Evolutionary conservation across 1,284 basidiomycete genomes (phyloP).

Genomic region (Mycosarcoma maydis): DNA sequence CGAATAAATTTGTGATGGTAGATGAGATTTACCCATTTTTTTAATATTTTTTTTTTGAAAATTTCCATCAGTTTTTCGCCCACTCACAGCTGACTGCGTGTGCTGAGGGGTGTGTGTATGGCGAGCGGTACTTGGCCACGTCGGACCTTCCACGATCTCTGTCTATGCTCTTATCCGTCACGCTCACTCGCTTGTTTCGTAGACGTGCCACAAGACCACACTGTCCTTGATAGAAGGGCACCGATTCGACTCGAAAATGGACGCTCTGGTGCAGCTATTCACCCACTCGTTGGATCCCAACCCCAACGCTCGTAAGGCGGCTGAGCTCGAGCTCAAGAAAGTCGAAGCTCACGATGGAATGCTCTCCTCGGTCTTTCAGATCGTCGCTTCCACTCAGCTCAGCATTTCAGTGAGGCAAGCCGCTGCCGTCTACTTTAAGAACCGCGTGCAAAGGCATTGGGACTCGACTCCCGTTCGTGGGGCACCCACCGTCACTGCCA

Average conservation of each 20-base stretch:
- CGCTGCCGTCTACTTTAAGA: slow-evolving; percentile 64
- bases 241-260: slow-evolving; percentile 25
- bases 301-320: slow-evolving; percentile 58
- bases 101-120: no score
- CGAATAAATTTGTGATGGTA: no score
- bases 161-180: no score
- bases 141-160: no score
- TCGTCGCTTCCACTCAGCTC: slow-evolving; percentile 51
- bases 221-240: no score
- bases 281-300: slow-evolving; percentile 54
- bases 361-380: slow-evolving; percentile 60
- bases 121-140: no score
- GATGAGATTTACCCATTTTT: no score
- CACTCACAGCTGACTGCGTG: no score
- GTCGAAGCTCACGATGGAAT: slow-evolving; percentile 63
- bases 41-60: no score
- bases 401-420: slow-evolving; percentile 60
- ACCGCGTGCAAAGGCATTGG: slow-evolving; percentile 61
- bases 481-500: slow-evolving; percentile 14
- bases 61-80: no score
- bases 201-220: no score
- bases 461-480: slow-evolving; percentile 36
- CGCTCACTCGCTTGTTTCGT: no score
- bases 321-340: slow-evolving; percentile 64
- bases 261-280: slow-evolving; percentile 47